Conservation (phyloP, 768 basidiomycete genomes). For the Lyophyllum atratum region DNA sequence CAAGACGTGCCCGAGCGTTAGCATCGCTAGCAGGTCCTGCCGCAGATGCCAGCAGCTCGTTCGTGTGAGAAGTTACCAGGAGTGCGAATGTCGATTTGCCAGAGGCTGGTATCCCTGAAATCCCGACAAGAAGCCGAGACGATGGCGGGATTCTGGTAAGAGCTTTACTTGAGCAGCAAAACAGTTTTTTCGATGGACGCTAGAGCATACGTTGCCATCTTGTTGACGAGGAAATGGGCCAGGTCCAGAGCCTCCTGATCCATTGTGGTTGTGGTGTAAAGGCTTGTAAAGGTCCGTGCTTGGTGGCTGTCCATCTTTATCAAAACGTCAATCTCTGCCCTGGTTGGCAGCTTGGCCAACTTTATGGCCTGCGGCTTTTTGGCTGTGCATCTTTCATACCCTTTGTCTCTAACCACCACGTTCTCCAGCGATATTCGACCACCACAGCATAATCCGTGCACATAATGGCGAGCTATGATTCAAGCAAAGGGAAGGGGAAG, state of each 20-base stretch:
- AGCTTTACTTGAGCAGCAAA: conserved; percentile 1
- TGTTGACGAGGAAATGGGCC: conserved; percentile 36
- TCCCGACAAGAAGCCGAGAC: conserved; percentile 66
- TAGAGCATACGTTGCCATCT: conserved; percentile 37
- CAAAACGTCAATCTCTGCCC: conserved; percentile 1
- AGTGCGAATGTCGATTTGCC: conserved; percentile 82
- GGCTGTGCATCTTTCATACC: conserved; percentile 7
- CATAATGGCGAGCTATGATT: conserved; percentile 28
- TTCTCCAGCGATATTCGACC: conserved; percentile 1
- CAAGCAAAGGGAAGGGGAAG: conserved; percentile 26
- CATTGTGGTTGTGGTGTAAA: conserved; percentile 31
- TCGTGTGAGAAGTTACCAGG: conserved; percentile 55
- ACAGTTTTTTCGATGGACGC: conserved; percentile 1
- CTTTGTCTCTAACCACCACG: conserved; percentile 2
- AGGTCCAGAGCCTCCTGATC: conserved; percentile 40
- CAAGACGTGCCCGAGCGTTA: conserved; percentile 53
- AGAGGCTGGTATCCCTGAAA: conserved; percentile 81
- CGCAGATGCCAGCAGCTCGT: conserved; percentile 36
- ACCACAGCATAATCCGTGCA: background rate
- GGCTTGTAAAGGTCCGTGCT: background rate
- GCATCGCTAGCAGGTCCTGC: background rate
- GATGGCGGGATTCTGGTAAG: conserved; percentile 32
- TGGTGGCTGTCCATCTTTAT: conserved; percentile 1
- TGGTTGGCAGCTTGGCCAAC: background rate
- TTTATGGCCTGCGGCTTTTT: conserved; percentile 6